These are phyloP conservation scores for Calycina marina DNA, from an alignment of 2,329 filamentous ascomycete species.

Conservation along the genomic window DNA sequence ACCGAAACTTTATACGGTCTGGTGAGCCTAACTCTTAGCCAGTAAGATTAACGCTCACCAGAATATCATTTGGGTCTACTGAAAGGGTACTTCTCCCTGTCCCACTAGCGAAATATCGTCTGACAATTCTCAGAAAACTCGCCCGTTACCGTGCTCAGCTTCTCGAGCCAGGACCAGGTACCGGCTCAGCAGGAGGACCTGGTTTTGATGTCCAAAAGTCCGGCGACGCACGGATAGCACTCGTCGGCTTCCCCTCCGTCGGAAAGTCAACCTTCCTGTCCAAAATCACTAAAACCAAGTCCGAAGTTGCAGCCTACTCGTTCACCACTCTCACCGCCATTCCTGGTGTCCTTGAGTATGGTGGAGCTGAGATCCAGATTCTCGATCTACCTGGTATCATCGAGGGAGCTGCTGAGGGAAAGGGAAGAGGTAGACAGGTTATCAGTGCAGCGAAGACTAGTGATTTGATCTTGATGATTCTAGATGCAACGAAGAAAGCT, in stretches of 20 bases:
- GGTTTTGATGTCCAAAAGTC: constrained; percentile 94
- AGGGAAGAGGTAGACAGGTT: constrained; percentile 88
- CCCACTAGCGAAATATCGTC: too few species aligned
- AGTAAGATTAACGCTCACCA: too few species aligned
- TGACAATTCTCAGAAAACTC: constrained; percentile 59
- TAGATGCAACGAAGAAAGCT: constrained; percentile 91
- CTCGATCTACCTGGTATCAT: constrained; percentile 97
- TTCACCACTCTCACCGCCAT: constrained; percentile 98
- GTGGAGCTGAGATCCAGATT: constrained; percentile 93
- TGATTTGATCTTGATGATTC: constrained; percentile 89
- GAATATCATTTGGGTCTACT: constrained; percentile 97
- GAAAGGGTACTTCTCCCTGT: constrained; percentile 56
- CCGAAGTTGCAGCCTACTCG: constrained; percentile 87
- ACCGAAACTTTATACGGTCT: constrained; percentile 21
- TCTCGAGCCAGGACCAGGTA: constrained; percentile 72
- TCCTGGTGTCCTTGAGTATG: constrained; percentile 92
- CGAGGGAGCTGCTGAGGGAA: constrained; percentile 89
- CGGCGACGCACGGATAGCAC: constrained; percentile 88
- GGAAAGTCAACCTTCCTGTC: constrained; percentile 98
- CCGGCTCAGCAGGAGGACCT: constrained; percentile 61
- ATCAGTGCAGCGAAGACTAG: constrained; percentile 98
- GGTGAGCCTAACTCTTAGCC: too few species aligned
- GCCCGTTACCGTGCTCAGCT: constrained; percentile 88
- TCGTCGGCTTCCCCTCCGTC: constrained; percentile 97
- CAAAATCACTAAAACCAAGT: constrained; percentile 96